Evolutionary conservation across 2,329 filamentous ascomycete genomes (phyloP), one percentile per base, ranked within the genome.

Genomic region (Clarireedia homoeocarpa): DNA sequence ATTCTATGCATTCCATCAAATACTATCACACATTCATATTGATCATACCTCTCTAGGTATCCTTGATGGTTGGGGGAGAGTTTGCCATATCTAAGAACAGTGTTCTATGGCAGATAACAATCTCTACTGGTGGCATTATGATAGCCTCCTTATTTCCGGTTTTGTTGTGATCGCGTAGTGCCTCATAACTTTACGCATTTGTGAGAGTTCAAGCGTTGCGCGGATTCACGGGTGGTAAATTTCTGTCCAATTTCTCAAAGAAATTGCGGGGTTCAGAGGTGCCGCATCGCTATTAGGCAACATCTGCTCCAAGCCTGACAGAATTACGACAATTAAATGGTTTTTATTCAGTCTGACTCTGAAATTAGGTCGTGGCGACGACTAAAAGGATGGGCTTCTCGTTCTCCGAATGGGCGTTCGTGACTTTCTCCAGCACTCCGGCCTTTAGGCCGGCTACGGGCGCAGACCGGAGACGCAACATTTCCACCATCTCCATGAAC

Each of bases 121-220:
- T 26, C 7, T 44, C 47, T 38, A 5, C n/a, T 7, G n/a, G 7
- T 14, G 34, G 15, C 30, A 12, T 23, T 4, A 45, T 44, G 4
- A 38, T 45, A 36, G 38, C 47, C 44, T 55, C 47, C 26, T 45
- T 23, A 45, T 51, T 45, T 42, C 53, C 53, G 20, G 15, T 51
- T 45, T 55, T 20, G 53, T 55, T 36, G 53, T 51, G 53, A 55
- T 51, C 45, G 46, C 34, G 53, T 55, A 55, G 53, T 55, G 42
- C 47, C 36, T 51, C 53, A 51, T 44, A 12, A 55, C 47, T 51
- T 44, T 23, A 27, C 46, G 27, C 38, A 27, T 36, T 55, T 55
- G 30, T 27, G 47, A 38, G 39, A 7, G 45, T 15, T 49, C 23
- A n/a, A 38, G 47, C 12, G n/a, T 20, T 45, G 39, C 47, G 42